Evolutionary conservation across 257 asterid species (phyloP).

Genomic region (Catharanthus roseus): DNA sequence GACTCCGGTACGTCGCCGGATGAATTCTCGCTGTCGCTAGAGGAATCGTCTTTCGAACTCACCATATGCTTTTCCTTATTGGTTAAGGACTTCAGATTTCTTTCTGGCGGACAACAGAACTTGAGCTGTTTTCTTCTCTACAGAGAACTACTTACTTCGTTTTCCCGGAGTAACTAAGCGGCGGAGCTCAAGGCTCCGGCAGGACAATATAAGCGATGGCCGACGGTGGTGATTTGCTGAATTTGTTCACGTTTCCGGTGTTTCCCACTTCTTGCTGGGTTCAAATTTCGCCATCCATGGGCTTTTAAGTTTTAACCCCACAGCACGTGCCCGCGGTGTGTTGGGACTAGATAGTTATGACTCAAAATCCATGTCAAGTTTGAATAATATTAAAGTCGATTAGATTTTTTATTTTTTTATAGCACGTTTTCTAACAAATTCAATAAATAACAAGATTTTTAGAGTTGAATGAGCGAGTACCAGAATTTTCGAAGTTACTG

Average conservation of each 20-base stretch:
- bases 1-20: constrained; percentile 61
- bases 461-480: too few species aligned
- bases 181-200: neutral
- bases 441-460: too few species aligned
- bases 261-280: neutral
- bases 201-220: neutral
- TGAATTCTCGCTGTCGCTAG: constrained; percentile 62
- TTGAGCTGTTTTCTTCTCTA: neutral
- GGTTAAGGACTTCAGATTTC: constrained; percentile 8
- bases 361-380: too few species aligned
- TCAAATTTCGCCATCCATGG: neutral
- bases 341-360: too few species aligned
- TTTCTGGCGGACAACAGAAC: neutral
- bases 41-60: constrained; percentile 55
- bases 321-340: neutral
- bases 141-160: too few species aligned
- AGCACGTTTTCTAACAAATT: too few species aligned
- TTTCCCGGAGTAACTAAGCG: neutral
- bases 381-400: too few species aligned
- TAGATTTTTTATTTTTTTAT: too few species aligned
- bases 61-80: constrained; percentile 23
- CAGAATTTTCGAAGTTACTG: too few species aligned
- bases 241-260: neutral
- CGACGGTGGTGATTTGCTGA: neutral
- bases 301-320: neutral